Evolutionary conservation across 2,329 filamentous ascomycete genomes (phyloP), one percentile per base, ranked within the genome.

Genomic region (Triangularia setosa): DNA sequence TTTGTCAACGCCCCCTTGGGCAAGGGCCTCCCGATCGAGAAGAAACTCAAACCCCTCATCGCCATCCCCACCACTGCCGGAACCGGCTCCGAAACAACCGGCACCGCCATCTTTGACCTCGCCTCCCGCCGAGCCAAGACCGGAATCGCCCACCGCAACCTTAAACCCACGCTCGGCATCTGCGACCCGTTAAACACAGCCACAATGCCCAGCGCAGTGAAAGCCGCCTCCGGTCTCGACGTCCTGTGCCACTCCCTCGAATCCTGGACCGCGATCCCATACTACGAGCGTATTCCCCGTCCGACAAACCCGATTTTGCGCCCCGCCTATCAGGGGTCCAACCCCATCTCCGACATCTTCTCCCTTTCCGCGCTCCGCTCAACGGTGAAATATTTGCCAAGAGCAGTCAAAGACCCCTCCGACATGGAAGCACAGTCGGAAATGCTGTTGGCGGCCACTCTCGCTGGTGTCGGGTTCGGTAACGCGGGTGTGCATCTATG

Each of bases 271-370:
- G 95, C 95, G 2, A 98, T 99, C 68, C 96, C 96, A 0, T 99
- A 92, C 80, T 84, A 91, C 71, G 90, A 97, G 81, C 88, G 95
- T 59, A 87, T 83, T 0, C 95, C 95, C 0, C 84, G 94, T 2
- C 96, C 96, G 0, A 79, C 86, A 3, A 98, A 99, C 75, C 95
- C 96, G 0, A 91, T 99, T 70, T 84, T 94, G 65, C 85, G 95
- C 3, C 95, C 95, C 0, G 93, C 95, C 0, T 99, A 99, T 75
- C 95, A 99, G 77, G 95, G 95, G 48, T 93, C 95, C 6, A 99
- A 99, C 75, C 95, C 95, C 2, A 99, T 99, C 71, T 96, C 91
- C 53, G 95, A 99, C 75, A 94, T 99, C 69, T 99, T 99, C 81
- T 96, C 92, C 3, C 83, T 99, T 21, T 89, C 91, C 71, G 93